Evolutionary conservation across 257 asterid species (phyloP).

Genomic region (Schizonepeta tenuifolia): DNA sequence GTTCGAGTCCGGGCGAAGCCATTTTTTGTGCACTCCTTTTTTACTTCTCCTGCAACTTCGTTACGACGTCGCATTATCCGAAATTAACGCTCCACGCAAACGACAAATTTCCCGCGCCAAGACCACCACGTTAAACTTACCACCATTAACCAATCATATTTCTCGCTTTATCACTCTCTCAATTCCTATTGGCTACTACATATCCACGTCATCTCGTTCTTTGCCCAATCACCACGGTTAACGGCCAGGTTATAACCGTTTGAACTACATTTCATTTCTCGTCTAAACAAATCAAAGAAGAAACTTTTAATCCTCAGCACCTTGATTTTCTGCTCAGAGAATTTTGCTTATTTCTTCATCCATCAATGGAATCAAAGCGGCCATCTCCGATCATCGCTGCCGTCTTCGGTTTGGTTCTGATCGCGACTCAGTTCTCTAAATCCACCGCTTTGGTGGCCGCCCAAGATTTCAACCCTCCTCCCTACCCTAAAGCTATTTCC

Average conservation of each 20-base stretch:
- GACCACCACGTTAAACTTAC: conserved; percentile 33
- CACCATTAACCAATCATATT: conserved; percentile 30
- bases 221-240: conserved; percentile 1
- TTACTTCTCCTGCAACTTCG: neutral
- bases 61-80: neutral
- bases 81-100: conserved; percentile 8
- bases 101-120: conserved; percentile 17
- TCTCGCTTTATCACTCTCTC: conserved; percentile 39
- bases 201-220: conserved; percentile 52
- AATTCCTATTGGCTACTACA: conserved; percentile 45
- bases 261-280: neutral
- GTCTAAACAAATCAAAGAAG: neutral
- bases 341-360: neutral
- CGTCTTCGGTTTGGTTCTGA: conserved; percentile 41
- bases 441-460: conserved; percentile 44
- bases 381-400: conserved; percentile 20
- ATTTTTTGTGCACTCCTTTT: neutral
- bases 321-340: neutral
- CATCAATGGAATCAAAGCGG: conserved; percentile 42
- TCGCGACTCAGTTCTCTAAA: conserved; percentile 34
- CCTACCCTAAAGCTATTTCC: conserved; percentile 61
- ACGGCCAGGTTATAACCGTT: neutral
- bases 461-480: conserved; percentile 45
- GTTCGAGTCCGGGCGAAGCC: conserved; percentile 65
- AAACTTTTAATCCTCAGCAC: neutral